Evolutionary conservation across 192 early-diverging fungal genomes (phyloP).

Genomic region (Spinellus fusiger): DNA sequence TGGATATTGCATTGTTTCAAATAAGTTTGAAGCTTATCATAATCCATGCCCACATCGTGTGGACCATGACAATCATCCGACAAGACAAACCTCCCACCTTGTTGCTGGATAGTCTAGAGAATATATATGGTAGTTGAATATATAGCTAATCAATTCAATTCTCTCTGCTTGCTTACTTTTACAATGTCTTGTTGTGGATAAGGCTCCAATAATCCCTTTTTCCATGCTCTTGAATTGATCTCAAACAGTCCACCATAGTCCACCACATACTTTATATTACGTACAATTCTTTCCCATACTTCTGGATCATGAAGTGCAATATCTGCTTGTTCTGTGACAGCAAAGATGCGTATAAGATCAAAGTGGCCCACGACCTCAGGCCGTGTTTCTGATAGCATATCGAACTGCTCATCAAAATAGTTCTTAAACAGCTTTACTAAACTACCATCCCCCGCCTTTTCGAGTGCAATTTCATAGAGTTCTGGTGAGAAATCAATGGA

Average conservation of each 20-base stretch:
- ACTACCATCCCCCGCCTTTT: neutral
- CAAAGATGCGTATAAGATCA: conserved; percentile 87
- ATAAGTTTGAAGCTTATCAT: conserved; percentile 67
- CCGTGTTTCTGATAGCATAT: conserved; percentile 62
- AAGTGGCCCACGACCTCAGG: conserved; percentile 94
- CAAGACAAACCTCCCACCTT: conserved; percentile 73
- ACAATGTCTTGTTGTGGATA: conserved; percentile 88
- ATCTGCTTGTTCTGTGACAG: conserved; percentile 21
- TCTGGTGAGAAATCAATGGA: conserved; percentile 80
- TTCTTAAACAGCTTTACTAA: conserved; percentile 49
- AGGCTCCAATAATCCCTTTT: conserved; percentile 77
- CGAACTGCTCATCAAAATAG: conserved; percentile 89
- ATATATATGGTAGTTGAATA: neutral
- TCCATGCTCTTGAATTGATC: conserved; percentile 90
- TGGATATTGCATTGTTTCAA: conserved; percentile 58
- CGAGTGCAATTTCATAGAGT: conserved; percentile 48
- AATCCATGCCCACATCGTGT: conserved; percentile 80
- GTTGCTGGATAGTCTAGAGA: conserved; percentile 51
- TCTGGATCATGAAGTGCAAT: conserved; percentile 15
- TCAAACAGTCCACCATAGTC: conserved; percentile 86
- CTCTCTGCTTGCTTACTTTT: conserved; percentile 34
- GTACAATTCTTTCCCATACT: conserved; percentile 49
- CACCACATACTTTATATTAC: conserved; percentile 81
- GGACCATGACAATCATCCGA: conserved; percentile 95
- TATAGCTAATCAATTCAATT: neutral